Conservation (phyloP, 192 early-diverging fungal species). For the Phycomyces blakesleeanus region DNA sequence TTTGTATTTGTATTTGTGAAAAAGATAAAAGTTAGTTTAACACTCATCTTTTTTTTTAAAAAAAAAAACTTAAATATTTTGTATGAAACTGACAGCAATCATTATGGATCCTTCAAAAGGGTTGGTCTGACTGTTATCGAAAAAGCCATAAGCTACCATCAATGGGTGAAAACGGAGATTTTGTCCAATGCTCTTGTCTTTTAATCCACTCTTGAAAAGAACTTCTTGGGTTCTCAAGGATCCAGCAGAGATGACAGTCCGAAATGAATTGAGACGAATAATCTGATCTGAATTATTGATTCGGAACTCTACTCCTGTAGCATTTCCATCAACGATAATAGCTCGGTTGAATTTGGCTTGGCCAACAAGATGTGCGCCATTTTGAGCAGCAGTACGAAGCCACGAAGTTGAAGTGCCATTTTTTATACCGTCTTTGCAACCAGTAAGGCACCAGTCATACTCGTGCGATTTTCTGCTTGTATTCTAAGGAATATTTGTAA, state of each 20-base stretch:
- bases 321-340: conserved; percentile 47
- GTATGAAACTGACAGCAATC: conserved; percentile 64
- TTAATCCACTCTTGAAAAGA: conserved; percentile 59
- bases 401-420: conserved; percentile 63
- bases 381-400: conserved; percentile 61
- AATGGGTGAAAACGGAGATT: conserved; percentile 65
- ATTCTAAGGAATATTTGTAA: conserved; percentile 65
- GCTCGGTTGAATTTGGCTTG: conserved; percentile 54
- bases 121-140: conserved; percentile 38
- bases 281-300: conserved; percentile 23
- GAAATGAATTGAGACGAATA: conserved; percentile 42
- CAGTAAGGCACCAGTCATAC: conserved; percentile 65
- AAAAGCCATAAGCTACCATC: conserved; percentile 57
- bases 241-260: conserved; percentile 60
- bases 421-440: conserved; percentile 70
- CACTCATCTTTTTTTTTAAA: no score
- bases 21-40: no score
- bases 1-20: no score
- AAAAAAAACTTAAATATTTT: no score
- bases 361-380: conserved; percentile 60
- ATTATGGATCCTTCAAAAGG: conserved; percentile 59
- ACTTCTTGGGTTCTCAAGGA: conserved; percentile 65
- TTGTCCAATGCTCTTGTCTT: conserved; percentile 66
- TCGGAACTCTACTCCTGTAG: conserved; percentile 23
- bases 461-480: conserved; percentile 45